A percentile compares a stretch with the other conserved stretches of the same genome.
phyloP scores from a whole-genome alignment of 176 grass and related monocot species.

The Eremochloa ophiuroides region DNA sequence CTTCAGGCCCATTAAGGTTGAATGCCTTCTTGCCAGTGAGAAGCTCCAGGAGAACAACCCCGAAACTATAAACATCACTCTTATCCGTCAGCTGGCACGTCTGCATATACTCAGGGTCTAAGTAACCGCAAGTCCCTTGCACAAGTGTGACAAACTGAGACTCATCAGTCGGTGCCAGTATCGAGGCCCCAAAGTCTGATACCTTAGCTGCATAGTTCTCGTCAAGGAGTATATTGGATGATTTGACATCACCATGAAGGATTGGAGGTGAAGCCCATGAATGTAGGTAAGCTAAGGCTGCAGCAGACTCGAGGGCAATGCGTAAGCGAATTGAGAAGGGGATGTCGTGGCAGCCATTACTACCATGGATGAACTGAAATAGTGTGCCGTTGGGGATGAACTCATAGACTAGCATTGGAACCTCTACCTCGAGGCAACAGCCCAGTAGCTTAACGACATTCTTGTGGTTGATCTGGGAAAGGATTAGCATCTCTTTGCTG shows the following conservation, averaged over 20 bases:
- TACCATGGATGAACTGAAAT: constrained; percentile 27
- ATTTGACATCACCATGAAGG: constrained; percentile 38
- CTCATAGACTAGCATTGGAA: constrained; percentile 40
- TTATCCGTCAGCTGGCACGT: constrained; percentile 16
- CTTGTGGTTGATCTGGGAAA: constrained; percentile 39
- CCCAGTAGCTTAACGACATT: constrained; percentile 31
- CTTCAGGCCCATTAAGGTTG: constrained; percentile 6
- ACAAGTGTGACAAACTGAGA: constrained; percentile 27
- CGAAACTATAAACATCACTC: constrained; percentile 40
- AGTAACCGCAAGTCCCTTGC: constrained; percentile 43
- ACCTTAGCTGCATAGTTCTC: constrained; percentile 20
- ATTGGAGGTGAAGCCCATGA: constrained; percentile 31
- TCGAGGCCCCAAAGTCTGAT: constrained; percentile 43
- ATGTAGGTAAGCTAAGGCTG: constrained; percentile 33
- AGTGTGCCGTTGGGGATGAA: constrained; percentile 34
- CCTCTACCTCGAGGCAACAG: constrained; percentile 40
- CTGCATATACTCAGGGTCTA: constrained; percentile 31
- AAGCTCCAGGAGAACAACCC: constrained; percentile 29
- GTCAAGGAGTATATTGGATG: constrained; percentile 36
- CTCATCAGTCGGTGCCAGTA: constrained; percentile 24
- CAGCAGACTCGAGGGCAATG: constrained; percentile 37
- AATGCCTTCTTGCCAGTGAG: constrained; percentile 24
- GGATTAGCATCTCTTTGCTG: constrained; percentile 30
- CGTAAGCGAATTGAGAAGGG: background rate
- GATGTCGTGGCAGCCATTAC: background rate